phyloP scores from a whole-genome alignment of 331 rosid species.

The Dryas integrifolia region DNA sequence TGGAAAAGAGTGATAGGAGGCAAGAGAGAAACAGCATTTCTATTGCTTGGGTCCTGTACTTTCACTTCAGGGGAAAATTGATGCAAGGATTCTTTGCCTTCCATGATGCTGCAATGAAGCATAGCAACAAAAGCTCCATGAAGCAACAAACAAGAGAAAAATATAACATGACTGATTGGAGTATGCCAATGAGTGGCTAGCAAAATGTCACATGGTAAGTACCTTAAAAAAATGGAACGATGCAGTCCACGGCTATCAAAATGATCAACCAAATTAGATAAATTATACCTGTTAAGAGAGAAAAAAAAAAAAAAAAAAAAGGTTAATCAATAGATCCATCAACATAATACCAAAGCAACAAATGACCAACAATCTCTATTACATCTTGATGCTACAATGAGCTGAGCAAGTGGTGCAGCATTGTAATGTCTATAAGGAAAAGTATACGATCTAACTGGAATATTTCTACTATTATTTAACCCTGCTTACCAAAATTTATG shows the following conservation, averaged over 20 bases:
- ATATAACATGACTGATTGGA: neutral
- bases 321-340: conserved; percentile 21
- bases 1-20: conserved; percentile 76
- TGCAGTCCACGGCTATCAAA: conserved; percentile 76
- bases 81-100: conserved; percentile 72
- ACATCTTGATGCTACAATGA: neutral
- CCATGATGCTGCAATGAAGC: conserved; percentile 73
- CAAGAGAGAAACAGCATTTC: conserved; percentile 47
- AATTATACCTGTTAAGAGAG: conserved; percentile 65
- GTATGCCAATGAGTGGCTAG: conserved; percentile 6
- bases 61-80: conserved; percentile 70
- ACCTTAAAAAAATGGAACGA: conserved; percentile 87
- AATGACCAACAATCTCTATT: conserved; percentile 7
- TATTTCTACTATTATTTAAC: neutral
- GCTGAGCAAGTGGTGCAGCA: neutral
- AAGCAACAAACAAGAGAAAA: neutral
- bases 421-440: neutral
- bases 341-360: conserved; percentile 26
- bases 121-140: neutral
- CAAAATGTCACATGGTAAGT: conserved; percentile 25
- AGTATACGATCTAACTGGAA: conserved; percentile 1
- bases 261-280: conserved; percentile 70
- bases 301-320: conserved; percentile 18
- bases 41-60: conserved; percentile 58
- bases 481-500: neutral